These are phyloP conservation scores for Teunomyces atbi DNA, from an alignment of 805 yeast genomes.

Conservation along the genomic window DNA sequence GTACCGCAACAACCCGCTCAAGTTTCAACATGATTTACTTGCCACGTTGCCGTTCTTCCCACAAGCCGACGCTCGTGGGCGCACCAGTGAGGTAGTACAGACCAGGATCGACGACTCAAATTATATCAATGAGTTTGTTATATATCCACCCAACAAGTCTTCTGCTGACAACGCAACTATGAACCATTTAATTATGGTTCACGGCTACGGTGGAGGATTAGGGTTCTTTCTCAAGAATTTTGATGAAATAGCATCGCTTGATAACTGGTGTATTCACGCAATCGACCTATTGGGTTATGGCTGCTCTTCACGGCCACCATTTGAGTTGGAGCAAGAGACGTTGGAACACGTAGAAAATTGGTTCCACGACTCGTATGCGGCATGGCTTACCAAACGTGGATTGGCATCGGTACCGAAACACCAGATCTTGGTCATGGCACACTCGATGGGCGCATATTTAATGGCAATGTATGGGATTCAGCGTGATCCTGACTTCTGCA, in stretches of 20 bases:
- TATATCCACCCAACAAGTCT: constrained; percentile 28
- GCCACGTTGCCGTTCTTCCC: constrained; percentile 48
- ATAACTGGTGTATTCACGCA: constrained; percentile 76
- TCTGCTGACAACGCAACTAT: constrained; percentile 15
- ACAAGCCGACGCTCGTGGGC: constrained; percentile 24
- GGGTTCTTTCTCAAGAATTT: constrained; percentile 44
- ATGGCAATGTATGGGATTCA: constrained; percentile 64
- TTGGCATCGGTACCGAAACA: constrained; percentile 28
- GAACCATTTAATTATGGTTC: constrained; percentile 43
- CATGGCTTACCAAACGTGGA: constrained; percentile 57
- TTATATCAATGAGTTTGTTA: constrained; percentile 41
- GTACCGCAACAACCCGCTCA: constrained; percentile 34
- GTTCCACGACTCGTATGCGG: constrained; percentile 62
- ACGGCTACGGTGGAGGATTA: constrained; percentile 46
- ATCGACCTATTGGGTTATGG: constrained; percentile 91
- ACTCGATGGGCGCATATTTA: constrained; percentile 90
- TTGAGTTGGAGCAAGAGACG: constrained; percentile 43
- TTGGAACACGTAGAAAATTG: constrained; percentile 55
- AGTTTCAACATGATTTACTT: constrained; percentile 48
- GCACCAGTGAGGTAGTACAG: constrained; percentile 30
- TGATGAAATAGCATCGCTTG: constrained; percentile 20
- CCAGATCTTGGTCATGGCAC: constrained; percentile 67
- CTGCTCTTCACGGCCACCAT: constrained; percentile 76
- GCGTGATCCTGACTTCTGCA: constrained; percentile 55
- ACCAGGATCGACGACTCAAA: constrained; percentile 26